Base-by-base conservation (phyloP, 1,284 basidiomycete genomes). In the Phellinidium pouzarii region DNA sequence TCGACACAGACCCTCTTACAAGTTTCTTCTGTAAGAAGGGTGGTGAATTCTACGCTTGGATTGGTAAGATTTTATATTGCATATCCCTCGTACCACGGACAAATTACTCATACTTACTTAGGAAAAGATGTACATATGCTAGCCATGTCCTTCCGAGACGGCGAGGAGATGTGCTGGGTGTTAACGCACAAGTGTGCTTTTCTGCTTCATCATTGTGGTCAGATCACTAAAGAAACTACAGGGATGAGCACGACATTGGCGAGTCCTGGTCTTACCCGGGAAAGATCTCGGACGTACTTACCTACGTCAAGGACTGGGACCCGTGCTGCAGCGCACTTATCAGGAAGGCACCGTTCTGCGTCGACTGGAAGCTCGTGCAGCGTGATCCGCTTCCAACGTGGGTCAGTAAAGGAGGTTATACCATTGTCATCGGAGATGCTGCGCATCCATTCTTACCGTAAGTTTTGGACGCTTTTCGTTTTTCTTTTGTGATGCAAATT, bases 351-450 rank as follows among this genome's bases (percentile, higher is more conserved):
- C 48, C 55, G 26, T 55, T 25, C 29, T 59, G 58, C 43, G 54
- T 61, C 2, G 58, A 60, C 50, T 55, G 57, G 59, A 62, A 62
- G 43, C 57, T 62, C n/a, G 57, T 62, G 4, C 57, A 52, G 47
- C 60, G 59, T 37, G 59, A 60, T 23, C 60, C 60, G 8, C 52
- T 60, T 0, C 60, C 58, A 27, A 58, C 56, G 11, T 60, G 60
- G 56, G 47, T 62, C 26, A 59, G 56, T 14, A 38, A 38, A 14
- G 48, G 52, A 1, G 61, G 56, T 8, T 44, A 58, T 19, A 51
- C 56, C 14, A 57, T 53, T 25, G 48, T 62, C 8, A 58, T 61
- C 36, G 59, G 60, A 19, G 58, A 60, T 43, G 59, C 58, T 27
- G 58, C 59, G 38, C 57, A 57, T 50, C 52, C 59, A 4, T 58